A percentile compares a stretch with the other conserved stretches of the same genome.
Evolutionary conservation across 352 stramenopile genomes (phyloP).

Genomic region (Thalassiosira livingstoniorum): DNA sequence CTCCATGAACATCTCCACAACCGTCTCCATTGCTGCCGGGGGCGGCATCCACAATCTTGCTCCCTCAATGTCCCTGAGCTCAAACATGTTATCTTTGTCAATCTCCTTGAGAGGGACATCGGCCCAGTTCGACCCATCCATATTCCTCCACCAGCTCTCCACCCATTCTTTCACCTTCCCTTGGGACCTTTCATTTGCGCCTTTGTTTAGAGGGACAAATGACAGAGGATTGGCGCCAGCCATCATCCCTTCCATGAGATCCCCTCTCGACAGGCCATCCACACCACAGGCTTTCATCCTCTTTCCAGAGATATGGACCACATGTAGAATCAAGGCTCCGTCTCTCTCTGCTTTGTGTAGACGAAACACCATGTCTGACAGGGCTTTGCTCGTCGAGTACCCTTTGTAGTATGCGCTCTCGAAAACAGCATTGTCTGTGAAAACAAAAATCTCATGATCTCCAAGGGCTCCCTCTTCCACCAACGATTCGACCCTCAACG

Average conservation of each 20-base stretch:
- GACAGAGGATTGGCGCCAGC: conserved; percentile 9
- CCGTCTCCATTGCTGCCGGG: conserved; percentile 27
- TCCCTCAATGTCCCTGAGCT: conserved; percentile 11
- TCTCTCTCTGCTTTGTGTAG: conserved; percentile 21
- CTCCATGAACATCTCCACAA: conserved; percentile 40
- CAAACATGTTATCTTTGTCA: conserved; percentile 37
- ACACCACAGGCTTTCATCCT: conserved; percentile 50
- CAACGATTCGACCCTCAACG: neutral
- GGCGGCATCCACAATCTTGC: conserved; percentile 33
- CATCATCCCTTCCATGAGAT: conserved; percentile 41
- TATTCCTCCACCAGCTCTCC: neutral
- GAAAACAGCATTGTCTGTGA: conserved; percentile 63
- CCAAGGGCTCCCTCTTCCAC: neutral
- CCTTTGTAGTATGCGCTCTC: conserved; percentile 47
- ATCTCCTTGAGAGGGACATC: neutral
- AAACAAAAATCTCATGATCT: conserved; percentile 54
- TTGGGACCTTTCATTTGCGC: conserved; percentile 9
- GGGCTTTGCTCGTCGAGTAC: conserved; percentile 15
- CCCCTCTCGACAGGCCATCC: conserved; percentile 48
- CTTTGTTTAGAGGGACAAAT: conserved; percentile 38
- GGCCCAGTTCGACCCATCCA: neutral
- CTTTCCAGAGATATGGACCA: conserved; percentile 40
- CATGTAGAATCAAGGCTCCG: conserved; percentile 13
- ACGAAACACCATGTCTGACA: conserved; percentile 39
- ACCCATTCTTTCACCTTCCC: conserved; percentile 7